A percentile compares a stretch with the other conserved stretches of the same genome.
These are phyloP conservation scores for Coemansia erecta DNA, from an alignment of 192 early-diverging fungal species.

Conservation along the genomic window DNA sequence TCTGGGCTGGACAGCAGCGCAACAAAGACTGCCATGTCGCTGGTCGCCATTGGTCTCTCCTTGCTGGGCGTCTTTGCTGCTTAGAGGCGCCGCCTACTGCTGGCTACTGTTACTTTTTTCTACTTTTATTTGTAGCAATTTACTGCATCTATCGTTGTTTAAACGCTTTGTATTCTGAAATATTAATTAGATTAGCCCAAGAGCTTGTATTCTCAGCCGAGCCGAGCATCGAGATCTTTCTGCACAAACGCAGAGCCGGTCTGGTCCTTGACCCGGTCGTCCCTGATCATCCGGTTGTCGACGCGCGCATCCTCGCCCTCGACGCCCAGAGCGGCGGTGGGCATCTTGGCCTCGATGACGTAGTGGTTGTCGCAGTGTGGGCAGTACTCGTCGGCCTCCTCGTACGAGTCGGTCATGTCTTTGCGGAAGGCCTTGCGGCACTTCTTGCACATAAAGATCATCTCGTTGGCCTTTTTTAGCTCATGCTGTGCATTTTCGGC, in stretches of 20 bases:
- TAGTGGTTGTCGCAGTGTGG: conserved; percentile 99
- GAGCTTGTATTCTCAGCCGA: conserved; percentile 24
- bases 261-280: conserved; percentile 48
- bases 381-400: conserved; percentile 95
- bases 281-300: conserved; percentile 62
- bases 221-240: conserved; percentile 30
- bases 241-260: conserved; percentile 30
- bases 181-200: too few relatives aligned
- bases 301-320: conserved; percentile 92
- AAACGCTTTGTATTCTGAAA: too few relatives aligned
- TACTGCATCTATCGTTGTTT: too few relatives aligned
- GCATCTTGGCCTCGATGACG: conserved; percentile 89
- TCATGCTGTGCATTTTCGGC: conserved; percentile 73
- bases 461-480: conserved; percentile 79
- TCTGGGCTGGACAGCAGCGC: conserved; percentile 39
- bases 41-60: conserved; percentile 33
- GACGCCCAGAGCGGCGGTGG: conserved; percentile 78
- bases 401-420: conserved; percentile 73
- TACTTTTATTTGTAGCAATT: not conserved
- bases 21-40: conserved; percentile 27
- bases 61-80: conserved; percentile 12
- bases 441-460: conserved; percentile 97
- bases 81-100: not conserved
- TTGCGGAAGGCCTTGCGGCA: conserved; percentile 99
- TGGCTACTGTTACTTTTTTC: not conserved